Evolutionary conservation across 2,329 filamentous ascomycete species (phyloP), one percentile per base, ranked within the genome.

Genomic region (Herpotrichia juniperi): DNA sequence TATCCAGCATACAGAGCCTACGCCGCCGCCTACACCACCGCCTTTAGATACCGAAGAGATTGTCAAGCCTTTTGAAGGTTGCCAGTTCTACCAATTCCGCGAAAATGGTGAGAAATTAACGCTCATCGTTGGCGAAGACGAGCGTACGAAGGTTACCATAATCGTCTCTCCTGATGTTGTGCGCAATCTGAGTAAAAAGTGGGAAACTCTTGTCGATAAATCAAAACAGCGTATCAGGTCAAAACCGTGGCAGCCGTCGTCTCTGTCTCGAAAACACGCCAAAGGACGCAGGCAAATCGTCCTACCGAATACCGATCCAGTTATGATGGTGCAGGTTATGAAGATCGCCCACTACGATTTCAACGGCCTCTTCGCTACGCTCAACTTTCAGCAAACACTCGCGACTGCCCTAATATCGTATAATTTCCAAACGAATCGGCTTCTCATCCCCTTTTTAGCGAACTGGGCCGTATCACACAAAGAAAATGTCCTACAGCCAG

Each of bases 271-370:
- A 11, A 43, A 24, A n/a, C 8, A 26, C 10, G 6, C 37, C 32
- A 42, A 40, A 25, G 19, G 14, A 16, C 22, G 34, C n/a, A 55
- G 28, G 28, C 57, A 62, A 22, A 49, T 74, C 26, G 42, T 51
- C 2, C 51, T 72, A 17, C 64, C 63, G 0, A 64, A 72, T 5
- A 72, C 75, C 43, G 56, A 74, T 43, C 50, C 65, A 0, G 56
- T 62, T 1, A 66, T 67, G 1, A 66, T 76, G 51, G 42, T 50
- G 1, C 54, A 73, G 1, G 21, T 76, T 7, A 63, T 76, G 47
- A 59, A 60, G 19, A 66, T 76, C 6, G 64, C 68, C 2, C 72
- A 74, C 46, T 39, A 54, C 9, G 55, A 64, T 10, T 66, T 64
- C 34, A 21, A 52, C 1, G 50, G 59, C 5, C 6, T 46, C 7